phyloP scores from a whole-genome alignment of 2,329 filamentous ascomycete species.

The Xylariaceae sp. region DNA sequence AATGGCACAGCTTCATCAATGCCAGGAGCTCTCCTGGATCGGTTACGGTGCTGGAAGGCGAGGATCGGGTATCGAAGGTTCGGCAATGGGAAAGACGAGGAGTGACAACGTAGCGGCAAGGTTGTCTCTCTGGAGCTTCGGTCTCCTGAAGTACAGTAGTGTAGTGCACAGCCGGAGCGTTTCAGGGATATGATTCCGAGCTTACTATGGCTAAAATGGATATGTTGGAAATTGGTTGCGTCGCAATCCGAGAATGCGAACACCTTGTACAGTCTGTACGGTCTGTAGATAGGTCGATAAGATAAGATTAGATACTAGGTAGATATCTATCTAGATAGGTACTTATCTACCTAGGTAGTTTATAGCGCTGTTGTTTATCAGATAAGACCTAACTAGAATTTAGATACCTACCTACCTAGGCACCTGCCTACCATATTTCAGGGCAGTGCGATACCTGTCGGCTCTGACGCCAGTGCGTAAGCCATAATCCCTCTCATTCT shows the following conservation, averaged over 20 bases:
- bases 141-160: not conserved
- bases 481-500: slow-evolving; percentile 1
- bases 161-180: not conserved
- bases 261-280: not conserved
- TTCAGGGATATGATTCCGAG: slow-evolving; percentile 5
- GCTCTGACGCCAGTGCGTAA: slow-evolving; percentile 1
- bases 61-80: not conserved
- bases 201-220: not conserved
- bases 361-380: too few species aligned
- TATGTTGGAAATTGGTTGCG: not conserved
- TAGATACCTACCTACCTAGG: too few species aligned
- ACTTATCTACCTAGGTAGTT: not conserved
- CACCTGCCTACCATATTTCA: too few species aligned
- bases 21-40: not conserved
- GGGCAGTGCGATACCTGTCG: not conserved
- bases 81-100: not conserved
- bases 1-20: not conserved
- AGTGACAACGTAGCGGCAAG: slow-evolving; percentile 1
- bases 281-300: not conserved
- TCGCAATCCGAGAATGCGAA: not conserved
- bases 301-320: too few species aligned
- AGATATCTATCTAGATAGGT: too few species aligned
- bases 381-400: too few species aligned
- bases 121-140: slow-evolving; percentile 15
- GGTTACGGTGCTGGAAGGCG: not conserved